Conservation (phyloP, 2,329 filamentous ascomycete genomes). For the Rhexocercosporidium sp. region DNA sequence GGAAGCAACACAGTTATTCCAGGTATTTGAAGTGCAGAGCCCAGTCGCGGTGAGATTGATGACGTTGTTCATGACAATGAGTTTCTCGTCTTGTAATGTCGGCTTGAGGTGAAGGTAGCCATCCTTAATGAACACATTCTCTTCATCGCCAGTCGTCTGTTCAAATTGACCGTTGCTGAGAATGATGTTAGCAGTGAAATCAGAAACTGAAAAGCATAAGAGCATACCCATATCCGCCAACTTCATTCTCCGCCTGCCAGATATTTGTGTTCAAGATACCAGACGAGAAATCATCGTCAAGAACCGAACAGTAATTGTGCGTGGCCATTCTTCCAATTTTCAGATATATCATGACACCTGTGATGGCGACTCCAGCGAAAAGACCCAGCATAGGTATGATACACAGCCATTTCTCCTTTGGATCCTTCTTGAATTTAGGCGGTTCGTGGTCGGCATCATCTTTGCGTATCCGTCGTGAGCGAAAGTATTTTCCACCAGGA, state of each 20-base stretch:
- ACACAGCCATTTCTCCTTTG: slow-evolving; percentile 80
- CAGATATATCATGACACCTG: slow-evolving; percentile 74
- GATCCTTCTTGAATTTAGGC: slow-evolving; percentile 66
- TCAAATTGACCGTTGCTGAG: slow-evolving; percentile 22
- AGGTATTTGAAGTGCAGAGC: slow-evolving; percentile 17
- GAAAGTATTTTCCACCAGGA: slow-evolving; percentile 60
- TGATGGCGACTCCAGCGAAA: slow-evolving; percentile 67
- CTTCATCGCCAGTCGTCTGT: slow-evolving; percentile 15
- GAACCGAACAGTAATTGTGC: slow-evolving; percentile 76
- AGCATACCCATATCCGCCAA: slow-evolving; percentile 22
- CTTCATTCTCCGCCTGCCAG: slow-evolving; percentile 16
- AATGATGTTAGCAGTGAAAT: neutral
- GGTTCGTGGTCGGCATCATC: slow-evolving; percentile 78
- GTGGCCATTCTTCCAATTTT: slow-evolving; percentile 71
- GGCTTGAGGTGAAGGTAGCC: slow-evolving; percentile 19
- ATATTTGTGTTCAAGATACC: slow-evolving; percentile 20
- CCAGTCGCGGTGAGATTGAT: slow-evolving; percentile 18
- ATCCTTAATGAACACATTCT: slow-evolving; percentile 23
- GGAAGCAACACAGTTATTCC: slow-evolving; percentile 17
- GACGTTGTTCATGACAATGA: slow-evolving; percentile 13
- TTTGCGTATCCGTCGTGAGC: slow-evolving; percentile 73
- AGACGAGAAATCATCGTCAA: slow-evolving; percentile 49
- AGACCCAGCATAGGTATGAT: slow-evolving; percentile 77
- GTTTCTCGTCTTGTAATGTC: slow-evolving; percentile 18
- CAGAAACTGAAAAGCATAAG: too few relatives aligned